Base-by-base conservation (phyloP, 2,329 filamentous ascomycete genomes). In the Pezicula radicicola region DNA sequence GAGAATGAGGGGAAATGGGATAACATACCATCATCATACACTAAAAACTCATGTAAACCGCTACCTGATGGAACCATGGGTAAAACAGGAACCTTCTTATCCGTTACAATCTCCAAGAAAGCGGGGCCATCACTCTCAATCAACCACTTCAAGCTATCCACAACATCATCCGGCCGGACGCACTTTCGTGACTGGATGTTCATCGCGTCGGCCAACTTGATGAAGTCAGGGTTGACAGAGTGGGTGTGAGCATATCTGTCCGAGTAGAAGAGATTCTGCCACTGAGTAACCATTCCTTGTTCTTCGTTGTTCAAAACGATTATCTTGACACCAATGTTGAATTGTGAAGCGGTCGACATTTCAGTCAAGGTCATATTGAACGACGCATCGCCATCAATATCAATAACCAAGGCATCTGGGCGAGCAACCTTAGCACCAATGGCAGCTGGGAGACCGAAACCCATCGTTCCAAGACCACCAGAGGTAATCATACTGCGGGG, bases 311-410 rank as follows among this genome's bases (percentile, higher is more conserved):
- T 97, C 51, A 99, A 73, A 25, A 97, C 79, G 62, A 97, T 91
- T 55, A 97, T 81, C 81, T 97, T 97, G 71, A 96, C 87, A 59
- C 89, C 92, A 69, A 97, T 97, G 75, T 94, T 89, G 78, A 97
- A 97, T 74, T 99, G 92, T 8, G 89, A 84, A 40, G 92, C 92
- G 2, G 93, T 97, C 43, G 88, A 89, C 49, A 99, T 84, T 75
- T 99, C 94, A 1, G 93, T 97, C 54, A 97, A 79, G 6, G 94
- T 97, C 94, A 99, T 97, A 79, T 91, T 90, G 78, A 99, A 97
- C 3, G 92, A 97, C n/a, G 93, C 94, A 69, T 97, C 94, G 56
- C 94, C 94, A 68, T 99, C 94, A 65, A 97, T 95, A 70, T 97
- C 93, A 54, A 97, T 84, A 55, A 97, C 93, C 47, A 69, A 59